These are phyloP conservation scores for Magnaporthiopsis incrustans DNA, from an alignment of 2,329 filamentous ascomycete genomes.

Conservation along the genomic window DNA sequence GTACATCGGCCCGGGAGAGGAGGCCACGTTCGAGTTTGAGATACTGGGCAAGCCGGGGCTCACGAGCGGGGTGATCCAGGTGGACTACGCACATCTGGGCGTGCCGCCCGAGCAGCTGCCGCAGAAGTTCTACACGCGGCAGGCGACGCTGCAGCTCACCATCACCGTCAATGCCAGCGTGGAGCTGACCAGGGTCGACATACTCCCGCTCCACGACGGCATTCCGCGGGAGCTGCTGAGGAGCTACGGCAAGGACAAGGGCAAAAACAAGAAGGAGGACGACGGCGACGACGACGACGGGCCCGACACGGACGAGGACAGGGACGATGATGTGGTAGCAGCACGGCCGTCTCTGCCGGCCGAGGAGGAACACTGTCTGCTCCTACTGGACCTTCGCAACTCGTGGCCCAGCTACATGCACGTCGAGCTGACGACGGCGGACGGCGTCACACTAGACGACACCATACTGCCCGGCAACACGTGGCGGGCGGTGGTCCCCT, in stretches of 20 bases:
- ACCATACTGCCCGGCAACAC: slow-evolving; percentile 60
- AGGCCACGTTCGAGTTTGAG: slow-evolving; percentile 70
- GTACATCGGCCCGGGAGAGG: slow-evolving; percentile 59
- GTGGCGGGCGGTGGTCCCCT: slow-evolving; percentile 65
- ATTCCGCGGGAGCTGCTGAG: slow-evolving; percentile 56
- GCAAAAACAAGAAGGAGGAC: not conserved
- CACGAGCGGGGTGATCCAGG: slow-evolving; percentile 68
- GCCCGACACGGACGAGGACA: not conserved
- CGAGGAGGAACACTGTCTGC: slow-evolving; percentile 57
- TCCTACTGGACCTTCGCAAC: slow-evolving; percentile 80
- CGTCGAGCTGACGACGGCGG: slow-evolving; percentile 46
- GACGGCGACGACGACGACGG: not conserved
- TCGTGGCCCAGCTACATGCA: slow-evolving; percentile 77
- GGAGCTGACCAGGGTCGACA: slow-evolving; percentile 71
- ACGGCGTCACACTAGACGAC: slow-evolving; percentile 42
- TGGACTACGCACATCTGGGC: slow-evolving; percentile 82
- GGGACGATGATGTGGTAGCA: not conserved
- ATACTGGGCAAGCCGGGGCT: slow-evolving; percentile 81
- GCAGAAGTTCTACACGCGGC: slow-evolving; percentile 74
- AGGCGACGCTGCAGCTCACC: slow-evolving; percentile 70
- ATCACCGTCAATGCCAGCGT: slow-evolving; percentile 90
- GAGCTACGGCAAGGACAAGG: not conserved
- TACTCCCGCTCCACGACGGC: slow-evolving; percentile 62
- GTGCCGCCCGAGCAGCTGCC: slow-evolving; percentile 57
- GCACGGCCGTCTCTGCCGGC: not conserved